Evolutionary conservation across 1,284 basidiomycete genomes (phyloP).

Genomic region (Ganoderma multipileum): DNA sequence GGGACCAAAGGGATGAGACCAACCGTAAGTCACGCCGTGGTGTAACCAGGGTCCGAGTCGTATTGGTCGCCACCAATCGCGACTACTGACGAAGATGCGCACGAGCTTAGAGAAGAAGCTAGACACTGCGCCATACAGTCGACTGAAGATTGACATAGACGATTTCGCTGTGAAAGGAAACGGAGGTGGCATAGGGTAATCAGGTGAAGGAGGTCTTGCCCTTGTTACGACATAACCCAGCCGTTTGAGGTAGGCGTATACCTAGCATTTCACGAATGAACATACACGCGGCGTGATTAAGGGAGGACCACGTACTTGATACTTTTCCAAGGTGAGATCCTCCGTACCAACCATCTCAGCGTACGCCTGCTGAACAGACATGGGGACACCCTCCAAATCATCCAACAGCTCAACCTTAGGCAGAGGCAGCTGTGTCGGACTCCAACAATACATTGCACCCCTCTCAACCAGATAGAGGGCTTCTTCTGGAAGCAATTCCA

Average conservation of each 20-base stretch:
- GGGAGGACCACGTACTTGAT: slow-evolving; percentile 67
- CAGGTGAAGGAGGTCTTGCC: slow-evolving; percentile 62
- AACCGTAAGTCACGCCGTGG: slow-evolving; percentile 56
- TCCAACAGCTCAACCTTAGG: slow-evolving; percentile 44
- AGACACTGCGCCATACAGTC: slow-evolving; percentile 45
- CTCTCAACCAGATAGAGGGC: slow-evolving; percentile 92
- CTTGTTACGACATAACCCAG: slow-evolving; percentile 91
- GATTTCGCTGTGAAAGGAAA: slow-evolving; percentile 17
- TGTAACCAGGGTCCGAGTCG: slow-evolving; percentile 51
- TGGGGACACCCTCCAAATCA: slow-evolving; percentile 67
- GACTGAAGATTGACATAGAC: slow-evolving; percentile 38
- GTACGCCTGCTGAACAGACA: slow-evolving; percentile 93
- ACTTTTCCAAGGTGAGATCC: slow-evolving; percentile 81
- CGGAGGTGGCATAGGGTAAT: slow-evolving; percentile 62
- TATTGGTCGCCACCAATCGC: slow-evolving; percentile 71
- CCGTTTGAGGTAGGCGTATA: slow-evolving; percentile 91
- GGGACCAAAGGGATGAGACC: slow-evolving; percentile 24
- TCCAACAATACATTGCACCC: slow-evolving; percentile 87
- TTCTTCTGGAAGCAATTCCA: slow-evolving; percentile 95
- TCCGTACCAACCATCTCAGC: slow-evolving; percentile 83
- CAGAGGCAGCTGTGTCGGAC: slow-evolving; percentile 41
- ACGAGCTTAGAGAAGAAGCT: slow-evolving; percentile 44
- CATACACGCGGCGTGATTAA: neutral
- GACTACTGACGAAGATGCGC: slow-evolving; percentile 34
- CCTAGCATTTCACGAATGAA: slow-evolving; percentile 54